These are phyloP conservation scores for Phialocephala sp. DNA, from an alignment of 2,329 filamentous ascomycete species.

Conservation along the genomic window DNA sequence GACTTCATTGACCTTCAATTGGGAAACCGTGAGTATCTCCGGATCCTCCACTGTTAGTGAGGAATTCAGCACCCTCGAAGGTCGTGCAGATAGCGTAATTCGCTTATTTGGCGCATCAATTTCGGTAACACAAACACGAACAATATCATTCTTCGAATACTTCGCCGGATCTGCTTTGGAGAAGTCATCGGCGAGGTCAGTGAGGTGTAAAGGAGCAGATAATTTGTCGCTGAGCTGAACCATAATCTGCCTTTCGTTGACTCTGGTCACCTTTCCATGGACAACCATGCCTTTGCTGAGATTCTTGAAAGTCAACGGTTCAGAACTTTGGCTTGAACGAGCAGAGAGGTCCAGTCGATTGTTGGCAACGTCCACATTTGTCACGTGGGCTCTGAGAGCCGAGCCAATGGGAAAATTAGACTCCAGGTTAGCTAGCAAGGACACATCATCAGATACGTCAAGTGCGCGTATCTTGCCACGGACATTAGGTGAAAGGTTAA, in stretches of 20 bases:
- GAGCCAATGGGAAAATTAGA: constrained; percentile 90
- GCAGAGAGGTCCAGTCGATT: constrained; percentile 86
- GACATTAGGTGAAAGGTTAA: constrained; percentile 86
- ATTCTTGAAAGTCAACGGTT: constrained; percentile 69
- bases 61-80: constrained; percentile 89
- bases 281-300: constrained; percentile 82
- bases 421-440: constrained; percentile 75
- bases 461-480: constrained; percentile 82
- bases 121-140: constrained; percentile 84
- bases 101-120: constrained; percentile 86
- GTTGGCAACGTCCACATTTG: constrained; percentile 72
- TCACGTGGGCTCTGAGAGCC: constrained; percentile 80
- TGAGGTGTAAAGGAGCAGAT: constrained; percentile 79
- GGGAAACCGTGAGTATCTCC: constrained; percentile 73
- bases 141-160: constrained; percentile 82
- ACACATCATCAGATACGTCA: constrained; percentile 87
- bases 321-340: constrained; percentile 61
- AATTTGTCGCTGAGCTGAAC: constrained; percentile 84
- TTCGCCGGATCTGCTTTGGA: constrained; percentile 76
- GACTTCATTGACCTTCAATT: constrained; percentile 78
- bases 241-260: constrained; percentile 81
- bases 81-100: constrained; percentile 79
- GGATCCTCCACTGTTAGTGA: constrained; percentile 79
- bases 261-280: constrained; percentile 82
- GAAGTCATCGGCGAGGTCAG: constrained; percentile 88